phyloP scores from a whole-genome alignment of 305 asterid species.

The Fraxinus angustifolia region DNA sequence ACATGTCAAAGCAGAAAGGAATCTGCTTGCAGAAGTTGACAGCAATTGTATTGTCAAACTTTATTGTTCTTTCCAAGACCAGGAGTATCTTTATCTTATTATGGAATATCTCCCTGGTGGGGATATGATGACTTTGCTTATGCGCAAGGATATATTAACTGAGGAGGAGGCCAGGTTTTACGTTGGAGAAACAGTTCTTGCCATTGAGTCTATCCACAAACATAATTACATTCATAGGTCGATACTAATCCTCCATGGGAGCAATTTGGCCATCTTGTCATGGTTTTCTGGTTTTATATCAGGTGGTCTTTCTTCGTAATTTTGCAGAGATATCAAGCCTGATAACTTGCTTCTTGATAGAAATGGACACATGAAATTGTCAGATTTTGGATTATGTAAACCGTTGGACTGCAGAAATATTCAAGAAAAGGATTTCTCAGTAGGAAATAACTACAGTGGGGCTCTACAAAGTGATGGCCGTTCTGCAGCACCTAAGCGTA shows the following conservation, averaged over 20 bases:
- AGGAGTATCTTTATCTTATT: conserved; percentile 81
- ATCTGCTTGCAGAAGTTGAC: conserved; percentile 89
- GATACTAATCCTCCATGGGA: conserved; percentile 18
- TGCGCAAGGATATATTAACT: conserved; percentile 87
- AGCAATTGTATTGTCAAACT: conserved; percentile 93
- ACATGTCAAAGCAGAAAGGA: conserved; percentile 92
- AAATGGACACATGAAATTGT: conserved; percentile 84
- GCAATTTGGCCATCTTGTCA: conserved; percentile 3
- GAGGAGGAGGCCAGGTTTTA: conserved; percentile 89
- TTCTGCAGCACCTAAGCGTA: conserved; percentile 72
- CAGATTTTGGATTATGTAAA: conserved; percentile 91
- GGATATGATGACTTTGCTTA: conserved; percentile 95
- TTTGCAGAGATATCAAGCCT: conserved; percentile 88
- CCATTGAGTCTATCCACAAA: conserved; percentile 87
- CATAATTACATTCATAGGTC: conserved; percentile 92
- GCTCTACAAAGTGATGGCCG: conserved; percentile 80
- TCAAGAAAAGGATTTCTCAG: conserved; percentile 81
- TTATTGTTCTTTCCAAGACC: conserved; percentile 94
- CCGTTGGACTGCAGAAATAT: conserved; percentile 85
- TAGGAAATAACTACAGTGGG: conserved; percentile 59
- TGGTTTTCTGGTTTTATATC: conserved; percentile 1
- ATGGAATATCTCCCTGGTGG: conserved; percentile 99
- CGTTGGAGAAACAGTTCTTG: conserved; percentile 90
- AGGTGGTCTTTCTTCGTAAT: conserved; percentile 12
- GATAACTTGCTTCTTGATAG: conserved; percentile 91